Evolutionary conservation across 495 filamentous ascomycete species (phyloP), one percentile per base, ranked within the genome.

Genomic region (Aspergillus nidulans): DNA sequence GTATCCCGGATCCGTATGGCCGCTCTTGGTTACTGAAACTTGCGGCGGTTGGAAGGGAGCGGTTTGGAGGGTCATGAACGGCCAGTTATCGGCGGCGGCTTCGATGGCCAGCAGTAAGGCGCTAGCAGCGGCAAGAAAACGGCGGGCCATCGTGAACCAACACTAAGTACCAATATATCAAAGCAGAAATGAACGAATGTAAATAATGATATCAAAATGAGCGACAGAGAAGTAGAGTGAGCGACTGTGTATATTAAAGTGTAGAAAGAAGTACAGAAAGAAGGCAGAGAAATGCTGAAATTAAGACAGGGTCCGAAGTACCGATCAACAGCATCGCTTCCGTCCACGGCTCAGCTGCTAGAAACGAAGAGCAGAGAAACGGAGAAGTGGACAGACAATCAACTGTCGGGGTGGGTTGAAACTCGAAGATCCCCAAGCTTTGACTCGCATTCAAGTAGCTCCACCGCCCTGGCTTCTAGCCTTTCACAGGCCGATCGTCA

Each of bases 1-100:
- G 40, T 69, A 72, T 12, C 69, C 69, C 6, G 69, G 64, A 19
- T 66, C 63, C 6, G 66, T 63, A 4, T 52, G 41, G 23, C 69
- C 69, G 13, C 58, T 63, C 47, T 66, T 66, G 28, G 62, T 66
- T 28, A 72, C 59, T 24, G 66, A 50, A 5, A 72, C 45, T 42
- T 61, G 50, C 1, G 69, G 69, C 1, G 69, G 69, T n/a, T 58
- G 56, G 40, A 65, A 66, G 15, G 55, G 54, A n/a, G 53, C 64
- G 25, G 69, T 69, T 15, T 21, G 52, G 49, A 65, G 63, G 21
- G 58, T 67, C 34, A 56, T 45, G 42, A 59, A 70, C 3, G 63
- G 64, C 58, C 61, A 72, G 13, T 52, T 38, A 42, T 62, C 61
- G 52, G 65, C 69, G 28, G 59, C 48, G 2, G 57, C 65, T 21